Percentiles rank a stretch among this genome's conserved stretches.
Evolutionary conservation across 331 rosid genomes (phyloP).

Genomic region (Acacia pycnantha): DNA sequence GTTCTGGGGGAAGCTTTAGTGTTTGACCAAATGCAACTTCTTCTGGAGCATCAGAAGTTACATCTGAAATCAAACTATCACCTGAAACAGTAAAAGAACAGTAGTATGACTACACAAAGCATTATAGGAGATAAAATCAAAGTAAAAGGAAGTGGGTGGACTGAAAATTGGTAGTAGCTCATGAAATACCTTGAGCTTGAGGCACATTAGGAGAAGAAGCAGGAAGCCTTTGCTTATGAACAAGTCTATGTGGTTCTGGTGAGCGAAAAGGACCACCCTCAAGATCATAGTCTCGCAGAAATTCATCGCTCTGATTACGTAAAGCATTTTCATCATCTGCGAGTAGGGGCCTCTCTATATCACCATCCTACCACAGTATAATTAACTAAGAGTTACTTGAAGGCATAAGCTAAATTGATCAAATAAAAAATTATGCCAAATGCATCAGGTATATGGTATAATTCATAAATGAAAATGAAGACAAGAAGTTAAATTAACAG

Average conservation of each 20-base stretch:
- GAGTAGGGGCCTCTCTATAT: slow-evolving; percentile 85
- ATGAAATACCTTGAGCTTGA: slow-evolving; percentile 52
- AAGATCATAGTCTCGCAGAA: slow-evolving; percentile 74
- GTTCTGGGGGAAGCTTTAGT: slow-evolving; percentile 48
- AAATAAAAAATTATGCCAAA: background rate
- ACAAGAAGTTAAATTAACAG: background rate
- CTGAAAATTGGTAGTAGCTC: background rate
- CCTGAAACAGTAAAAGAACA: slow-evolving; percentile 39
- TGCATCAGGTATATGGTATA: background rate
- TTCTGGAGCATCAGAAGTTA: slow-evolving; percentile 50
- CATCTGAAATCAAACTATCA: slow-evolving; percentile 59
- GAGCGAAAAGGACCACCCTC: slow-evolving; percentile 81
- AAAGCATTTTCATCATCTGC: slow-evolving; percentile 39
- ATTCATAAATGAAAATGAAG: background rate
- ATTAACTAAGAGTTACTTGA: slow-evolving; percentile 10
- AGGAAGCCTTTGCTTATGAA: slow-evolving; percentile 71
- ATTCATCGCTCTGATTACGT: slow-evolving; percentile 42
- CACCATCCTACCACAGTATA: slow-evolving; percentile 45
- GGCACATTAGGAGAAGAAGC: slow-evolving; percentile 37
- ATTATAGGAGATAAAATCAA: background rate
- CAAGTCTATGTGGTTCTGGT: slow-evolving; percentile 53
- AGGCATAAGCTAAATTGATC: slow-evolving; percentile 16
- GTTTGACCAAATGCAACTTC: slow-evolving; percentile 61
- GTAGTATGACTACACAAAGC: background rate
- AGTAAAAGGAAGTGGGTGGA: background rate